These are phyloP conservation scores for Gastrodia elata DNA, from an alignment of 106 monocot genomes.

Conservation along the genomic window DNA sequence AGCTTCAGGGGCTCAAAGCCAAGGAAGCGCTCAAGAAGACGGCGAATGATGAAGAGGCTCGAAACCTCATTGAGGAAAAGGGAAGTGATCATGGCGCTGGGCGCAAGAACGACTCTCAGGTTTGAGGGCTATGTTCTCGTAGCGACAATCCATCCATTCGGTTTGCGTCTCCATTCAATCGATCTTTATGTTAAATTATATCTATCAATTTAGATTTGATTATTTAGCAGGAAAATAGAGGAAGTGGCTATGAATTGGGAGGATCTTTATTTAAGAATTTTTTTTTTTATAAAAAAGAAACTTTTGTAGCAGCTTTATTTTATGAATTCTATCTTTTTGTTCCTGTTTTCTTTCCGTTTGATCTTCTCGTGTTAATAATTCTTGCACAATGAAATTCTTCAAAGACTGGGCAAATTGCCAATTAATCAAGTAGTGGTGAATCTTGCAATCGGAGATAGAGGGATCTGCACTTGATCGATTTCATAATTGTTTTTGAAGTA, in stretches of 20 bases:
- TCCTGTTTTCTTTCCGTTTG: too few species aligned
- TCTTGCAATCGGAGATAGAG: too few species aligned
- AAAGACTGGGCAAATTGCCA: too few species aligned
- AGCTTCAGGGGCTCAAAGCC: constrained; percentile 15
- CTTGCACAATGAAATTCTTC: too few species aligned
- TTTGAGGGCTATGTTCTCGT: not conserved
- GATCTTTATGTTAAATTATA: not conserved
- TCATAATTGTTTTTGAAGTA: too few species aligned
- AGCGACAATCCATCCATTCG: not conserved
- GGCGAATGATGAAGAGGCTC: constrained; percentile 8
- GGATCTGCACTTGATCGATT: too few species aligned
- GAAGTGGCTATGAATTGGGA: not conserved
- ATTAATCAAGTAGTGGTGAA: too few species aligned
- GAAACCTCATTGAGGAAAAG: constrained; percentile 9
- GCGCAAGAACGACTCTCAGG: constrained; percentile 12
- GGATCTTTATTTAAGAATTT: not conserved
- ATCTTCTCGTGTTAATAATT: too few species aligned
- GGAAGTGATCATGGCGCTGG: not conserved
- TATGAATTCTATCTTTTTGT: too few species aligned
- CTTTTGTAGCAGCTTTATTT: too few species aligned
- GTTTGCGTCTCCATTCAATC: not conserved
- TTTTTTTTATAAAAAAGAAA: too few species aligned
- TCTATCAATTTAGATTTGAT: constrained; percentile 2
- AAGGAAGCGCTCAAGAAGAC: constrained; percentile 10
- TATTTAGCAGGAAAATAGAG: not conserved